Percentiles rank a stretch among this genome's conserved stretches.
phyloP scores from a whole-genome alignment of 495 filamentous ascomycete genomes.

The Podospora conica region DNA sequence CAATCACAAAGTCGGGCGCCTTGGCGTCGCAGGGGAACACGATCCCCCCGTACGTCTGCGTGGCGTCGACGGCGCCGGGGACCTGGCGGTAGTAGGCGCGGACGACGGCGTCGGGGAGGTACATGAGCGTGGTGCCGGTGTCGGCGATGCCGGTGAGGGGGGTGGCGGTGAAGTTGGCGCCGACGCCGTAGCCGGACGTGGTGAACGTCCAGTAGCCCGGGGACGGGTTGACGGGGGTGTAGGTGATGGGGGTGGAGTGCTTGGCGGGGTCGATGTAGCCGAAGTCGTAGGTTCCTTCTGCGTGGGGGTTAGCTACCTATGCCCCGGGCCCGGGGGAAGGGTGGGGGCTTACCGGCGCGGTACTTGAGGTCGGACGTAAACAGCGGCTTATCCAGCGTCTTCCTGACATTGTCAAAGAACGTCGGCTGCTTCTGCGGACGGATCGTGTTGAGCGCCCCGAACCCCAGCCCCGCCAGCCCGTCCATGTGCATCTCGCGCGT shows the following conservation, averaged over 20 bases:
- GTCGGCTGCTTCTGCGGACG: constrained; percentile 54
- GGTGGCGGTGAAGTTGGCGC: constrained; percentile 32
- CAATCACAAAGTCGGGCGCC: constrained; percentile 59
- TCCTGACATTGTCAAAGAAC: constrained; percentile 66
- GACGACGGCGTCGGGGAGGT: constrained; percentile 54
- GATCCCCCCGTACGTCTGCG: constrained; percentile 54
- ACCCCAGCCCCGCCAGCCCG: constrained; percentile 70
- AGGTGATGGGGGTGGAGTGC: constrained; percentile 60
- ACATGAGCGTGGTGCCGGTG: constrained; percentile 72
- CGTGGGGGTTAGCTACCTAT: background rate
- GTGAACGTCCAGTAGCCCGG: constrained; percentile 73
- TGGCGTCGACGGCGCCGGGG: constrained; percentile 43
- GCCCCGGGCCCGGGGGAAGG: background rate
- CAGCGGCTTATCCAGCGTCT: constrained; percentile 49
- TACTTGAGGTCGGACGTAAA: constrained; percentile 66
- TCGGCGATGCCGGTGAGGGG: constrained; percentile 53
- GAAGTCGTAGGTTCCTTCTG: constrained; percentile 67
- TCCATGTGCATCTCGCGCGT: constrained; percentile 54
- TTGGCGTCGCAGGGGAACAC: constrained; percentile 58
- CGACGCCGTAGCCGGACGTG: constrained; percentile 56
- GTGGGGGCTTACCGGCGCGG: constrained; percentile 31
- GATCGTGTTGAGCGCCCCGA: constrained; percentile 68
- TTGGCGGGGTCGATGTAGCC: constrained; percentile 62
- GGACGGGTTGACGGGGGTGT: constrained; percentile 50
- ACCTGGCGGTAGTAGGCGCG: constrained; percentile 61